Base-by-base conservation (phyloP, 495 filamentous ascomycete species). In the Podospora pseudopauciseta region DNA sequence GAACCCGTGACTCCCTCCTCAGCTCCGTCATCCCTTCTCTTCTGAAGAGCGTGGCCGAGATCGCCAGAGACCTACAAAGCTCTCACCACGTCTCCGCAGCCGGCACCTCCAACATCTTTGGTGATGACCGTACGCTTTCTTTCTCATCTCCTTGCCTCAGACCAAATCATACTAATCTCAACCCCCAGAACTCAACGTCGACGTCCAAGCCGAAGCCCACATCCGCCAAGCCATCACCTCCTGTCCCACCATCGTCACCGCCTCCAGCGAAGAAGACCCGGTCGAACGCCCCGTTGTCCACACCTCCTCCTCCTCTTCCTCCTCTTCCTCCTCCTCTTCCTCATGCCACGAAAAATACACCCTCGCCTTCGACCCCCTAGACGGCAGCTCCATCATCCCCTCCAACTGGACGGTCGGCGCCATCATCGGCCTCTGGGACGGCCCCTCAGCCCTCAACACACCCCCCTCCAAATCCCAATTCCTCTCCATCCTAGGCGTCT, bases 331-430 rank as follows among this genome's bases (percentile, higher is more conserved):
- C 23, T 59, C 65, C 23, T 20, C 20, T 1, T 23, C 59, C 11
- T 3, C 26, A 32, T 23, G 23, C 23, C 23, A 23, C 23, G 1
- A 65, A 56, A 83, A 85, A 62, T 86, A 86, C 73, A 83, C 84
- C 1, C 65, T 85, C n/a, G 84, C 82, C 3, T 86, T 86, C 70
- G 84, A 86, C 68, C 84, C 84, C 23, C 78, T 86, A 0, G 84
- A 86, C 66, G 83, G 84, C 9, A 81, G 79, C 74, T 85, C 82
- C 34, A 86, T 86, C 70, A 84, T 85, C 61, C 78, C 78, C 9
- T 77, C 84, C 0, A 86, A 86, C 60, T 86, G 83, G 82, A 78
- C 81, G 3, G 84, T 86, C 19, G 84, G 84, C 9, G 82, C 83
- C 20, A 86, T 86, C 62, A 69, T 85, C 53, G 82, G 80, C 28